Percentiles rank a stretch among this genome's conserved stretches.
Evolutionary conservation across 139 green algal genomes (phyloP).

Genomic region (Coelastrella sp.): DNA sequence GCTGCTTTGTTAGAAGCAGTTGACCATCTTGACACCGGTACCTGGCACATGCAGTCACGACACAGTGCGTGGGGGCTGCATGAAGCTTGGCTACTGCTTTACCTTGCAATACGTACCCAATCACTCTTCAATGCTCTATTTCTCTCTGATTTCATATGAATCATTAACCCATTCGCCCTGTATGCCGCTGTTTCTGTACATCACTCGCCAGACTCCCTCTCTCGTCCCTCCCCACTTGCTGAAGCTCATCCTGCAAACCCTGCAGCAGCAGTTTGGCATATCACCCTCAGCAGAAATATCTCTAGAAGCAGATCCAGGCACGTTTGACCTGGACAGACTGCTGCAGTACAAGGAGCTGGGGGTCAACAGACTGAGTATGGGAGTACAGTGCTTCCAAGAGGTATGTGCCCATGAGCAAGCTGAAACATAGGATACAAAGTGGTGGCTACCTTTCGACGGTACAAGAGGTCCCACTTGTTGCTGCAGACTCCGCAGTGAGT

Average conservation of each 20-base stretch:
- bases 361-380: slow-evolving; percentile 91
- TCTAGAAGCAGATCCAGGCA: slow-evolving; percentile 96
- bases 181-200: background rate
- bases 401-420: slow-evolving; percentile 24
- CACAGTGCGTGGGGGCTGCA: no score
- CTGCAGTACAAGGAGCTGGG: slow-evolving; percentile 79
- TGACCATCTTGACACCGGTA: no score
- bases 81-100: no score
- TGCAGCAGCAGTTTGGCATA: slow-evolving; percentile 74
- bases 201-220: slow-evolving; percentile 80
- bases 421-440: background rate
- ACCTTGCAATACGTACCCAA: no score
- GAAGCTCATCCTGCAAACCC: slow-evolving; percentile 68
- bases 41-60: no score
- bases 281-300: slow-evolving; percentile 82
- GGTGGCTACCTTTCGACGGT: background rate
- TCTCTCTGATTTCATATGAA: no score
- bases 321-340: slow-evolving; percentile 86
- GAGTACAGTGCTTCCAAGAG: slow-evolving; percentile 87
- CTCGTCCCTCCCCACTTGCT: slow-evolving; percentile 84
- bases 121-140: no score
- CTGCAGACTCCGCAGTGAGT: no score
- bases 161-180: no score
- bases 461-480: background rate
- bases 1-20: no score